Evolutionary conservation across 441 rosid genomes (phyloP), one percentile per base, ranked within the genome.

Genomic region (Populus hybrid): DNA sequence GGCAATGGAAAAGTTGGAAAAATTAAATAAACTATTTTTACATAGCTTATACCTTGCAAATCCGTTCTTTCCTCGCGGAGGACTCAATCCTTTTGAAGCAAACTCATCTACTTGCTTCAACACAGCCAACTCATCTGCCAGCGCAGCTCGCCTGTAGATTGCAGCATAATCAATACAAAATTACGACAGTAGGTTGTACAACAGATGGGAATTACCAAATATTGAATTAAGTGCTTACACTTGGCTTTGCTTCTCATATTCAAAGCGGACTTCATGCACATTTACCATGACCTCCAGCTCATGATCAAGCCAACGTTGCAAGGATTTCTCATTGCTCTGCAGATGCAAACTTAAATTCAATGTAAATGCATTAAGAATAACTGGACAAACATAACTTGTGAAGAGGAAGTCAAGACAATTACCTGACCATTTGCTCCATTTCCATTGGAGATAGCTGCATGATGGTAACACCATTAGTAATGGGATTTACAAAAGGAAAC

Each of bases 271-370:
- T 93, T 92, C 99, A 82, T 94, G 98, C 84, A 96, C 95, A 84
- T 96, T 90, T 85, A 93, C 98, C 98, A 93, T 93, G 79, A 96
- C 98, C 86, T 96, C 98, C 79, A 94, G 87, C 85, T 96, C 98
- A 67, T 96, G 95, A 72, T 96, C 97, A 77, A 96, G 92, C 98
- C 98, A 96, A 11, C 96, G 94, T 63, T 93, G 98, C 42, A 96
- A 84, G 69, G 94, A 87, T 81, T 96, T 96, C 86, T 94, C 99
- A 85, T 94, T 93, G 80, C 82, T 93, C 98, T 89, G 80, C 78
- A 81, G n/a, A 72, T 83, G 78, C 35, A 75, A 75, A 59, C 32
- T 78, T 63, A 68, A 77, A 46, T 64, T 72, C 68, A 72, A 12
- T 72, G 59, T 68, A 79, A 10, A 28, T 64, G 69, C 21, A 18